These are phyloP conservation scores for Cladosporium cucumerinum DNA, from an alignment of 2,329 filamentous ascomycete species.

Conservation along the genomic window DNA sequence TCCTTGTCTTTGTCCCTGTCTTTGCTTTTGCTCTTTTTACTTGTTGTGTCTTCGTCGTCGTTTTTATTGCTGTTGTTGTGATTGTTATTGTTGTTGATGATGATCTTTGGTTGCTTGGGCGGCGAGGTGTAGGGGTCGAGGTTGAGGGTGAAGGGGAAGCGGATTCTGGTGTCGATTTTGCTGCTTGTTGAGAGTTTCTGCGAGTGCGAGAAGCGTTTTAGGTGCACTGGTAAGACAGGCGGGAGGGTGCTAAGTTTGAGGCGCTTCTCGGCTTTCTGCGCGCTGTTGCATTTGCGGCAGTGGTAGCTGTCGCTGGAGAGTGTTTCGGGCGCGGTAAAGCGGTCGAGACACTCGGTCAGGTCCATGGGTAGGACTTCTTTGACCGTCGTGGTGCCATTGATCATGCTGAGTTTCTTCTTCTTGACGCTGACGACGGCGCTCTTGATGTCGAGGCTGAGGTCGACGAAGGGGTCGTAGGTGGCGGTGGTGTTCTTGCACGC, in stretches of 20 bases:
- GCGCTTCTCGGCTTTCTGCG: slow-evolving; percentile 77
- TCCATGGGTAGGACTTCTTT: slow-evolving; percentile 38
- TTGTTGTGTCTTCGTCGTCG: slow-evolving; percentile 39
- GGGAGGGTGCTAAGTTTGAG: slow-evolving; percentile 80
- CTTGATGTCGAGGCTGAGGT: slow-evolving; percentile 84
- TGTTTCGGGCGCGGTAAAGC: slow-evolving; percentile 83
- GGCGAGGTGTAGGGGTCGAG: slow-evolving; percentile 77
- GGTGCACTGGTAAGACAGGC: slow-evolving; percentile 84
- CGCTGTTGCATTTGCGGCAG: slow-evolving; percentile 72
- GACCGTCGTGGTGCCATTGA: slow-evolving; percentile 37
- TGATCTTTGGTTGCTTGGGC: slow-evolving; percentile 15
- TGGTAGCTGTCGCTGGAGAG: slow-evolving; percentile 73
- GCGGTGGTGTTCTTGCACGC: slow-evolving; percentile 79
- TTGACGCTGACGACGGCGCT: slow-evolving; percentile 56
- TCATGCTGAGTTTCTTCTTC: slow-evolving; percentile 54
- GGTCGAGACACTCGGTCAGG: slow-evolving; percentile 66
- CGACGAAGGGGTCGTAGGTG: slow-evolving; percentile 83
- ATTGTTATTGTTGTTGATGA: not conserved
- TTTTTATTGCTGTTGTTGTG: slow-evolving; percentile 4
- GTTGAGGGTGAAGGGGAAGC: slow-evolving; percentile 82
- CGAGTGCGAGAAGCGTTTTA: slow-evolving; percentile 58
- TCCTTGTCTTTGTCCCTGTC: slow-evolving; percentile 12
- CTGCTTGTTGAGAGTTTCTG: slow-evolving; percentile 67
- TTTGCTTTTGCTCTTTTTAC: slow-evolving; percentile 2
- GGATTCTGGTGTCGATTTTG: slow-evolving; percentile 83